Evolutionary conservation across 1,139 yeast genomes (phyloP).

Genomic region (Pichia sp.): DNA sequence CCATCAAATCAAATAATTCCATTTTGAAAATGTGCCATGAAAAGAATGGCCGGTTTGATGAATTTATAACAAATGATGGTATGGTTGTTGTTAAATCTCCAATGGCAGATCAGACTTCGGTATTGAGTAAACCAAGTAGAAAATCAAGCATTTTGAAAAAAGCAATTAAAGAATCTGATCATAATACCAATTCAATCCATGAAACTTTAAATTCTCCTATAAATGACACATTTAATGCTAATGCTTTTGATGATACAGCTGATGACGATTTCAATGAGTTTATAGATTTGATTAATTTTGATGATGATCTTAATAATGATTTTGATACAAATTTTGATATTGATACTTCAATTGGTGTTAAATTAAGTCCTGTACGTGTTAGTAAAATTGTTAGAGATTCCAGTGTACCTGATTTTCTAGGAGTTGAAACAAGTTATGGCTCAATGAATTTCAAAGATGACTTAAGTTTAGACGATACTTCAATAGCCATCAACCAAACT

Average conservation of each 20-base stretch:
- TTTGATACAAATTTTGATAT: constrained; percentile 21
- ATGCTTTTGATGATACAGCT: not conserved
- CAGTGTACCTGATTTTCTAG: constrained; percentile 15
- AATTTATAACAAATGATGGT: constrained; percentile 44
- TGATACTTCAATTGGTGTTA: constrained; percentile 17
- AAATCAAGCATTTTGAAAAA: constrained; percentile 19
- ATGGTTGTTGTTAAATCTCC: constrained; percentile 25
- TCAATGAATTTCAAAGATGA: constrained; percentile 11
- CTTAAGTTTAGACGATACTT: not conserved
- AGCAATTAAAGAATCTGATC: not conserved
- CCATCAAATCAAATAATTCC: constrained; percentile 21
- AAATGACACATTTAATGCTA: not conserved
- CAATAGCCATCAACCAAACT: not conserved
- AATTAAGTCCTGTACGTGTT: constrained; percentile 13
- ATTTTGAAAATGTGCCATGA: constrained; percentile 15
- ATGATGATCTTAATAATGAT: constrained; percentile 30
- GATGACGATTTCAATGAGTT: constrained; percentile 46
- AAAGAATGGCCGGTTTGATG: constrained; percentile 23
- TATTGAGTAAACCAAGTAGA: constrained; percentile 11
- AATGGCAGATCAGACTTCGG: constrained; percentile 6
- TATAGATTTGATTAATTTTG: constrained; percentile 61
- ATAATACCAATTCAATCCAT: not conserved
- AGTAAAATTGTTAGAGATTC: constrained; percentile 5
- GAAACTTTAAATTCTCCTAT: not conserved
- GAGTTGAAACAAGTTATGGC: constrained; percentile 12